phyloP scores from a whole-genome alignment of 305 asterid species.

The Petunia hybrid region DNA sequence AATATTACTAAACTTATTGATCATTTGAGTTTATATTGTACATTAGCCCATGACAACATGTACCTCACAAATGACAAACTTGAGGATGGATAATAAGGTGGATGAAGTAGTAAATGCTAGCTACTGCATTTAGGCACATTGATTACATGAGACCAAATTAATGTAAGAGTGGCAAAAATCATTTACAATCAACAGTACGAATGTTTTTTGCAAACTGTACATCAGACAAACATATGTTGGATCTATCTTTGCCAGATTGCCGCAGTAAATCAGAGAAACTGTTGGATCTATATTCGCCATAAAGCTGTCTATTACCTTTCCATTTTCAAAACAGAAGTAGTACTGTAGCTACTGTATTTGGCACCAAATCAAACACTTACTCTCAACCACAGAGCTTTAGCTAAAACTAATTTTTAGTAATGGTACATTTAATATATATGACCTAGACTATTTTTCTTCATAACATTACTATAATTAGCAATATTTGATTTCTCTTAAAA shows the following conservation, averaged over 20 bases:
- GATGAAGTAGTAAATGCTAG: constrained; percentile 23
- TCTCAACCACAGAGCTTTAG: background rate
- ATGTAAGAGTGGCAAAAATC: constrained; percentile 23
- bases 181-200: constrained; percentile 32
- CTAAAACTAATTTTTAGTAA: background rate
- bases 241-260: background rate
- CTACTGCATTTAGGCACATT: constrained; percentile 27
- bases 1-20: no score
- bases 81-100: background rate
- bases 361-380: background rate
- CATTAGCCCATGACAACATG: no score
- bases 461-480: background rate
- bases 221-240: constrained; percentile 11
- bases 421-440: background rate
- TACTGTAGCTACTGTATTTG: background rate
- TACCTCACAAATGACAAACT: background rate
- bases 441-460: no score
- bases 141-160: constrained; percentile 11
- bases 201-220: constrained; percentile 36
- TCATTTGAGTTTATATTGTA: no score
- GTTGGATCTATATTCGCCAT: constrained; percentile 24
- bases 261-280: constrained; percentile 7
- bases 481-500: background rate
- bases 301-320: constrained; percentile 21
- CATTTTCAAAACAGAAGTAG: background rate